phyloP scores from a whole-genome alignment of 371 early-diverging fungal genomes.

The Funneliformis caledonium region DNA sequence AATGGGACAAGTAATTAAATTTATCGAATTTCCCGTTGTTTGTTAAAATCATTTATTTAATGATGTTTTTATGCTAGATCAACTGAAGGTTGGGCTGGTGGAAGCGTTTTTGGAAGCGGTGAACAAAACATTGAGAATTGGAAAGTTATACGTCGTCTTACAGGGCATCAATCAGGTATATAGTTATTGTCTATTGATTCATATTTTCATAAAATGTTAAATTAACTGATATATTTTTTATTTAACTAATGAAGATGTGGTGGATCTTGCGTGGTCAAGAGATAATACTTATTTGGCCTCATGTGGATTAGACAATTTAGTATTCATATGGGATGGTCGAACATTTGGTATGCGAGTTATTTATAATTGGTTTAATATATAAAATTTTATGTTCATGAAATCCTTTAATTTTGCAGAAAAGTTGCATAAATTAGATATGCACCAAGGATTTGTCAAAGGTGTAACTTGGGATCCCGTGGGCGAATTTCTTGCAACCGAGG shows the following conservation, averaged over 20 bases:
- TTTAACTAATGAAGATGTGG: constrained; percentile 68
- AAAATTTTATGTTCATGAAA: neutral
- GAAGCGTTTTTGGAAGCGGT: constrained; percentile 61
- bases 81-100: constrained; percentile 50
- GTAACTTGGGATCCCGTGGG: constrained; percentile 96
- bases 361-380: neutral
- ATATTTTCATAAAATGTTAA: neutral
- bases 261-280: constrained; percentile 94
- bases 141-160: constrained; percentile 78
- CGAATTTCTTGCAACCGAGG: constrained; percentile 90
- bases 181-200: neutral
- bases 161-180: constrained; percentile 91
- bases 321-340: constrained; percentile 84
- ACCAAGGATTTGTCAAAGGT: constrained; percentile 94
- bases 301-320: constrained; percentile 85
- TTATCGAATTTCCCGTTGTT: neutral
- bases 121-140: constrained; percentile 73
- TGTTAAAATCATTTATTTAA: neutral
- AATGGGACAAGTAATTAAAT: constrained; percentile 64
- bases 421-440: constrained; percentile 69
- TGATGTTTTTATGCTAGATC: constrained; percentile 40
- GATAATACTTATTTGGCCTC: constrained; percentile 88
- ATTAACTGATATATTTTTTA: neutral
- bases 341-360: constrained; percentile 68
- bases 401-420: constrained; percentile 52